These are phyloP conservation scores for Asterochloris sp. DNA, from an alignment of 139 green algal genomes.

Conservation along the genomic window DNA sequence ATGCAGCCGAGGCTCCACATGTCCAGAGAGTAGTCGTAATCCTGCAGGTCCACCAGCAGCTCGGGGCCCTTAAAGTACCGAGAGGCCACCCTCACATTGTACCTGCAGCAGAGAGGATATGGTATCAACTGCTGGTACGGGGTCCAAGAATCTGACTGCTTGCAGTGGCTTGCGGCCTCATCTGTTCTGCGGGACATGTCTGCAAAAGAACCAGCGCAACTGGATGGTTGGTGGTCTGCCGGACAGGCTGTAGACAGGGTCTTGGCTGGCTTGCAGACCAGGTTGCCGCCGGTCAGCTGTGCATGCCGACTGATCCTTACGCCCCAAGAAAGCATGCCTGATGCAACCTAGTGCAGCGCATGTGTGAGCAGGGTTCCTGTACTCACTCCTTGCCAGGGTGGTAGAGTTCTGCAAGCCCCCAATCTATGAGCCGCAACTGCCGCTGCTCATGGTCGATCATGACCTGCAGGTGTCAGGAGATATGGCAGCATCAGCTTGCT, in stretches of 20 bases:
- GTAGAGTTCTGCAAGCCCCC: conserved; percentile 99
- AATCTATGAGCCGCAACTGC: conserved; percentile 97
- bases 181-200: no score
- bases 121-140: background rate
- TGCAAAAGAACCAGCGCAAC: no score
- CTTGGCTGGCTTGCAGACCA: no score
- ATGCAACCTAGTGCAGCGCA: no score
- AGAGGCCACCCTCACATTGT: conserved; percentile 97
- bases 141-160: background rate
- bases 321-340: no score
- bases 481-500: conserved; percentile 73
- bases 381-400: conserved; percentile 70
- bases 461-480: conserved; percentile 39
- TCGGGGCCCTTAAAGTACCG: conserved; percentile 98
- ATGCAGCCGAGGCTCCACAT: conserved; percentile 93
- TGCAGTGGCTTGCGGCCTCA: no score
- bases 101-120: conserved; percentile 36
- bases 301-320: no score
- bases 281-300: no score
- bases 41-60: conserved; percentile 96
- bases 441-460: conserved; percentile 97
- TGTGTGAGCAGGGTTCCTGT: no score
- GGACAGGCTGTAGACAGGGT: background rate
- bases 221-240: no score
- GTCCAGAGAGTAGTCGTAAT: conserved; percentile 99